Base-by-base conservation (phyloP, 345 rosid species). In the Eutrema japonicum region DNA sequence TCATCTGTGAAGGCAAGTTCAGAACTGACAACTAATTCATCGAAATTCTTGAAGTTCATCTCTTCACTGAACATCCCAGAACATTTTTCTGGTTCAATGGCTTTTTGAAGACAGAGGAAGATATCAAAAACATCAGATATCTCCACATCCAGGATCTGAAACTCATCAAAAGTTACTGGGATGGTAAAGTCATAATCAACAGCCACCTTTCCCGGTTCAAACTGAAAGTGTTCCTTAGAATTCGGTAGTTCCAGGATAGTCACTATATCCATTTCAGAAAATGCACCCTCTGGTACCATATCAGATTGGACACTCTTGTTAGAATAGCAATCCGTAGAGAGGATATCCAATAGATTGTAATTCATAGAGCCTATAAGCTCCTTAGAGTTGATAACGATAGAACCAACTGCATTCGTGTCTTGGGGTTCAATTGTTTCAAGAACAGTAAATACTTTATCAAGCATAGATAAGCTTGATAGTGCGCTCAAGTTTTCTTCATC, bases 1-100 rank as follows among this genome's bases (percentile, higher is more conserved):
- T 83, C 96, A 82, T 92, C 96, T 62, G 63, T 78, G 57, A 82
- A 82, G 58, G 88, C 84, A 63, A 95, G 86, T 81, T 92, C 99
- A 47, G 50, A 78, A 79, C 82, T 82, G 69, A 90, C 85, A 75
- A 92, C 79, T 85, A 92, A 66, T 16, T 92, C 92, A 73, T 80
- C 81, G 63, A 85, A 87, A 76, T 72, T 82, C 81, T 89, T 88
- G 59, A 87, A 89, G 75, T 78, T 86, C 88, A 75, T 66, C 67
- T 85, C 89, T 70, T 87, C 86, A 64, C 69, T 74, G 75, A 86
- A 82, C 80, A 85, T 76, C 78, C 72, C 74, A 18, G 73, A 59
- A 63, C 87, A 86, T 64, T 65, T 45, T 58, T 82, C 91, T 30
- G 72, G 80, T 55, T 87, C 85, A 54, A 56, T 66, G 58, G 75